Base-by-base conservation (phyloP, 805 yeast species). In the Kurtzmaniella fragi region DNA sequence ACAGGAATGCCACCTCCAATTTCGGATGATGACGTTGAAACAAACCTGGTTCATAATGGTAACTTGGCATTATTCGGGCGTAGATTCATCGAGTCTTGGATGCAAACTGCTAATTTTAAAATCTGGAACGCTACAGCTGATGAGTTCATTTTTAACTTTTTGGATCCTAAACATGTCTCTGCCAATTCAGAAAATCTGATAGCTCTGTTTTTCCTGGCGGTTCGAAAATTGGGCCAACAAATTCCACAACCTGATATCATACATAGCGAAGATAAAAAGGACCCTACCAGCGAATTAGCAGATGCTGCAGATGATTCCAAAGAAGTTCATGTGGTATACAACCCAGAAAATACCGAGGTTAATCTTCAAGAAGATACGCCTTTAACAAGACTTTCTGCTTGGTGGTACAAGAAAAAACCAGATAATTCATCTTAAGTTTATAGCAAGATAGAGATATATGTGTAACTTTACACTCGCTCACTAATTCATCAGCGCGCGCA, bases 81-180 rank as follows among this genome's bases (percentile, higher is more conserved):
- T 6, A 50, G 52, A n/a, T 69, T 64, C 42, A 50, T 65, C 12
- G 52, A 48, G 5, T 31, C 41, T 10, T 69, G 75, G 75, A 47
- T 50, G 26, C 14, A 31, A 5, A 57, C 72, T 5, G 52, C 57
- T 17, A 68, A 66, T 48, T 67, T 45, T 53, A 51, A 50, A 39
- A 64, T 69, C 25, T 69, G 75, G 75, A 52, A 66, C 31, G 34
- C 53, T 11, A 57, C 60, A 38, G 61, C 72, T 26, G 73, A 69
- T 43, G 75, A 69, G 41, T 67, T 68, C 42, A 57, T 69, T 11
- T 69, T 69, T 53, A 69, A 69, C 42, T 69, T 69, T 45, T 53
- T 62, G 14, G 63, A 58, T 31, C 73, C 75, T 4, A 46, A 59
- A 30, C 75, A 69, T 44, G 44, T 67, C 13, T 64, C 62, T 4